These are phyloP conservation scores for Didymella sp. DNA, from an alignment of 2,329 filamentous ascomycete genomes.

Conservation along the genomic window DNA sequence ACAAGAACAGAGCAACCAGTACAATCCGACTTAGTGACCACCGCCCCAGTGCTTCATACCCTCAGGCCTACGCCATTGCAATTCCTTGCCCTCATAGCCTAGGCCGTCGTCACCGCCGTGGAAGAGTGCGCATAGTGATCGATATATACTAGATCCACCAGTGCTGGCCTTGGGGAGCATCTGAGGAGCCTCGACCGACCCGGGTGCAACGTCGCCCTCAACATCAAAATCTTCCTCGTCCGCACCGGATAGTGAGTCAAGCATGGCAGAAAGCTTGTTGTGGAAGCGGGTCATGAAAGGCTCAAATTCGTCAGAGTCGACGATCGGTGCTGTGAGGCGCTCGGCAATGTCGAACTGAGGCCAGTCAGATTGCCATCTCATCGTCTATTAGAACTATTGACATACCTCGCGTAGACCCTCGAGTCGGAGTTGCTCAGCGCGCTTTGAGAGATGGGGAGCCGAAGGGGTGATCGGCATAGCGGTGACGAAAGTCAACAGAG, in stretches of 20 bases:
- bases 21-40: slow-evolving; percentile 4
- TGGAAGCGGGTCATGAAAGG: slow-evolving; percentile 33
- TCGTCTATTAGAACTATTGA: not conserved
- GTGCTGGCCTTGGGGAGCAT: slow-evolving; percentile 39
- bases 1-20: not conserved
- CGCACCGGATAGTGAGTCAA: slow-evolving; percentile 21
- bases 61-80: slow-evolving; percentile 40
- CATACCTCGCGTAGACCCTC: slow-evolving; percentile 46
- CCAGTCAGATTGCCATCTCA: slow-evolving; percentile 17
- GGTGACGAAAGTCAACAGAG: slow-evolving; percentile 32
- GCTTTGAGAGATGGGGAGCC: slow-evolving; percentile 41
- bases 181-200: slow-evolving; percentile 43
- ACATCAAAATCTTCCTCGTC: slow-evolving; percentile 35
- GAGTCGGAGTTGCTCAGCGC: slow-evolving; percentile 43
- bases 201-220: slow-evolving; percentile 47
- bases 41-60: slow-evolving; percentile 44
- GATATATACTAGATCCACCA: slow-evolving; percentile 24
- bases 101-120: slow-evolving; percentile 32
- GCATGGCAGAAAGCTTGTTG: slow-evolving; percentile 31
- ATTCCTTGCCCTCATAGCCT: slow-evolving; percentile 47
- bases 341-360: slow-evolving; percentile 44
- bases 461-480: slow-evolving; percentile 47
- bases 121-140: slow-evolving; percentile 35
- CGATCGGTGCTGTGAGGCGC: slow-evolving; percentile 32
- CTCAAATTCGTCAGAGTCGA: slow-evolving; percentile 21